A percentile compares a stretch with the other conserved stretches of the same genome.
phyloP scores from a whole-genome alignment of 768 basidiomycete genomes.

The Cyathus striatus region DNA sequence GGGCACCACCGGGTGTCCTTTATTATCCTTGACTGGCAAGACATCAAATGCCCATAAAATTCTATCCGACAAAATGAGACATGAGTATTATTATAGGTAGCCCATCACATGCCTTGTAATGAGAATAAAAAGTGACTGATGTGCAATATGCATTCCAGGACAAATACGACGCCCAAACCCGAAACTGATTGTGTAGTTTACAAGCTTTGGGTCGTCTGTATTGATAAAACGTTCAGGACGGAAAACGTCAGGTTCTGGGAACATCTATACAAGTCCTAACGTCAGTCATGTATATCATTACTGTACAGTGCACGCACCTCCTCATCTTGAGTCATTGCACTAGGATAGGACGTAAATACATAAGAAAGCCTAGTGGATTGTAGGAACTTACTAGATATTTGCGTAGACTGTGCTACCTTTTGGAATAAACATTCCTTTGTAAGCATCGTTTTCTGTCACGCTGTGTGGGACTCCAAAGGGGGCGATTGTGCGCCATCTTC shows the following conservation, averaged over 20 bases:
- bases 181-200: slow-evolving; percentile 21
- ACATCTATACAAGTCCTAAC: slow-evolving; percentile 9
- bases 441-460: slow-evolving; percentile 18
- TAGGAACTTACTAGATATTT: background rate
- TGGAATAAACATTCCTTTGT: slow-evolving; percentile 24
- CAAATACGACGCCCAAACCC: slow-evolving; percentile 29
- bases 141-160: slow-evolving; percentile 21
- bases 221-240: slow-evolving; percentile 29
- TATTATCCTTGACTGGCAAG: slow-evolving; percentile 1
- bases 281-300: background rate
- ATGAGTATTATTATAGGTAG: background rate
- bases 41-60: slow-evolving; percentile 24
- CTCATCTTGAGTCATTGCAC: slow-evolving; percentile 1
- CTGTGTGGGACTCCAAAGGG: slow-evolving; percentile 19
- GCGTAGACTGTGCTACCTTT: slow-evolving; percentile 13
- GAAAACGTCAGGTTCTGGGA: slow-evolving; percentile 22
- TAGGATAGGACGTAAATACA: too few species aligned
- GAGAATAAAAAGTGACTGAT: slow-evolving; percentile 18
- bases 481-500: slow-evolving; percentile 10
- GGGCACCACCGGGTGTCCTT: background rate
- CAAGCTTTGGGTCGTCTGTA: slow-evolving; percentile 13
- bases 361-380: too few species aligned
- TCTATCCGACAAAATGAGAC: background rate
- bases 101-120: slow-evolving; percentile 11
- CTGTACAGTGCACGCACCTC: background rate